Evolutionary conservation across 2,329 filamentous ascomycete genomes (phyloP).

Genomic region (Atkinsonella hypoxylon): DNA sequence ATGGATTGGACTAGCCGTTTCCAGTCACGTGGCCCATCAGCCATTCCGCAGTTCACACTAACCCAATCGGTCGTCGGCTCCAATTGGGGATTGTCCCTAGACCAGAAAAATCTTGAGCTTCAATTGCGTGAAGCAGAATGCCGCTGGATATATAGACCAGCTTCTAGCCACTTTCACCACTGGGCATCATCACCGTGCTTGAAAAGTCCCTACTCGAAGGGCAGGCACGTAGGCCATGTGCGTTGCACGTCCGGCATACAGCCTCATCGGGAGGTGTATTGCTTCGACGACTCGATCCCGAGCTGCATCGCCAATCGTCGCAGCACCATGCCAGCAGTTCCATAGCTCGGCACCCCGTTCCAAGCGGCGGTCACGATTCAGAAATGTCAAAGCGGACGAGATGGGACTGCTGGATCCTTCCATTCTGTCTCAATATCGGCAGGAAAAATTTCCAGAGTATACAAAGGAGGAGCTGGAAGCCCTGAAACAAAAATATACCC

Average conservation of each 20-base stretch:
- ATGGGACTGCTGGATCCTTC: constrained; percentile 36
- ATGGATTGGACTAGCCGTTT: no score
- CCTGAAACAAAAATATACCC: constrained; percentile 59
- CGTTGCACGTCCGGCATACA: constrained; percentile 40
- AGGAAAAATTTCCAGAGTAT: constrained; percentile 49
- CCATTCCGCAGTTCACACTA: not conserved
- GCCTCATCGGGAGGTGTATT: constrained; percentile 39
- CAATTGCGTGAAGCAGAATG: constrained; percentile 13
- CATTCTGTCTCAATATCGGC: constrained; percentile 31
- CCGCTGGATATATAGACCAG: not conserved
- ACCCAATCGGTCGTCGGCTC: constrained; percentile 5
- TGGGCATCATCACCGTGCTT: not conserved
- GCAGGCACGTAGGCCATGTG: constrained; percentile 33
- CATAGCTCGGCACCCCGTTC: constrained; percentile 38
- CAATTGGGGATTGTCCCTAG: constrained; percentile 6
- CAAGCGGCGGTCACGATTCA: constrained; percentile 38
- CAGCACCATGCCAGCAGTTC: constrained; percentile 30
- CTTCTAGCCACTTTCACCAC: not conserved
- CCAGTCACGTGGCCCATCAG: not conserved
- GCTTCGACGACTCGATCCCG: constrained; percentile 19
- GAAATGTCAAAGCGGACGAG: constrained; percentile 38
- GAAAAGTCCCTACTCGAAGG: not conserved
- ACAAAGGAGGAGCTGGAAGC: constrained; percentile 50
- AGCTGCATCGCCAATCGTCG: constrained; percentile 13
- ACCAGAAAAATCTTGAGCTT: constrained; percentile 21